Conservation (phyloP, 73 alveolate genomes). For the Stentor roeselii region DNA sequence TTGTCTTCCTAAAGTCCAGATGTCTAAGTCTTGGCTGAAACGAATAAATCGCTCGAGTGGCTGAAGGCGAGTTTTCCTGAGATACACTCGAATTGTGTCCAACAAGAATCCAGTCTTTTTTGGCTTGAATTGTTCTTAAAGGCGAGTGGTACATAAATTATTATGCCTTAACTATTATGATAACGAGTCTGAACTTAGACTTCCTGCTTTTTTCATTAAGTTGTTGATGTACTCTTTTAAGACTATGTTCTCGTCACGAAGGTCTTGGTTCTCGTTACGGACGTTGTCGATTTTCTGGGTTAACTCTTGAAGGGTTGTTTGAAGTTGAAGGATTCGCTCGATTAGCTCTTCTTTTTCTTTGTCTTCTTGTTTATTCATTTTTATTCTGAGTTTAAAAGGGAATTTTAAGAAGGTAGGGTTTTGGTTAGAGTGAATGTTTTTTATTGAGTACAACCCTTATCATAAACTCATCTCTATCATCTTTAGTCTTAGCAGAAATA, state of each 20-base stretch:
- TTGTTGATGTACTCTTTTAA: constrained; percentile 23
- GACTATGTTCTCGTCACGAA: constrained; percentile 20
- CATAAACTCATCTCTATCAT: background rate
- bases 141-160: background rate
- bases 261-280: constrained; percentile 10
- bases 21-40: background rate
- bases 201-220: constrained; percentile 27
- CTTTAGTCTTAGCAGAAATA: background rate
- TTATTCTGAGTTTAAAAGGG: too few species aligned
- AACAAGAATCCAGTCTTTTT: background rate
- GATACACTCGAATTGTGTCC: background rate
- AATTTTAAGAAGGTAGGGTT: too few species aligned
- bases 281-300: constrained; percentile 25
- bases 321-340: constrained; percentile 24
- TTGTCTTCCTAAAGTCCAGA: background rate
- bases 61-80: background rate
- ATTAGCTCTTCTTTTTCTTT: constrained; percentile 26
- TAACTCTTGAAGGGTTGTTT: constrained; percentile 21
- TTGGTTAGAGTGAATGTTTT: too few species aligned
- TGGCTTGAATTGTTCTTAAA: background rate
- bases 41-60: background rate
- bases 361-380: background rate
- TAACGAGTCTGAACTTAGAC: background rate
- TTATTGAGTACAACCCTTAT: background rate
- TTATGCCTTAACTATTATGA: constrained; percentile 2